Evolutionary conservation across 2,329 filamentous ascomycete species (phyloP).

Genomic region (Fusarium sp.): DNA sequence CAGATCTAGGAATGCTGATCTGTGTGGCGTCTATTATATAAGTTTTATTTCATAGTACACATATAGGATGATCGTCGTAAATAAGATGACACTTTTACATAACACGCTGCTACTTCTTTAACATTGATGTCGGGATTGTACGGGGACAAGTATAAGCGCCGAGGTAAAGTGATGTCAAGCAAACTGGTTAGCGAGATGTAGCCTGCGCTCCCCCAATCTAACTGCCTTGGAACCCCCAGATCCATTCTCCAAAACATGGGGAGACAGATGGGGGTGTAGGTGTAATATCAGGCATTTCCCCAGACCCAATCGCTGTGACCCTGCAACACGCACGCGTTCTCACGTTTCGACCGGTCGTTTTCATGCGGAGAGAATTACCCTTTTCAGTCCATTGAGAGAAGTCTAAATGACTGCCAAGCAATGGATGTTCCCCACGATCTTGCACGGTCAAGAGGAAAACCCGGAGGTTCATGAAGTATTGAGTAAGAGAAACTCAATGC

Average conservation of each 20-base stretch:
- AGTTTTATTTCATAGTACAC: slow-evolving; percentile 12
- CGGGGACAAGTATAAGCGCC: slow-evolving; percentile 4
- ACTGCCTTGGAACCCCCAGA: slow-evolving; percentile 6
- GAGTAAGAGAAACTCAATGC: slow-evolving; percentile 10
- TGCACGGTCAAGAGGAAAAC: slow-evolving; percentile 28
- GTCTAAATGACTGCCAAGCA: slow-evolving; percentile 21
- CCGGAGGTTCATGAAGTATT: slow-evolving; percentile 21
- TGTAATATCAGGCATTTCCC: slow-evolving; percentile 31
- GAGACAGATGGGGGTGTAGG: neutral
- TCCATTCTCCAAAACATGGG: slow-evolving; percentile 13
- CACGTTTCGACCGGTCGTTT: neutral
- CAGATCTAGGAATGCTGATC: neutral
- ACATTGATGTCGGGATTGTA: neutral
- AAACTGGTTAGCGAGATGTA: slow-evolving; percentile 4
- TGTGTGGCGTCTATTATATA: neutral
- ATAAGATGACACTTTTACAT: slow-evolving; percentile 18
- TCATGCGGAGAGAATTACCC: slow-evolving; percentile 2
- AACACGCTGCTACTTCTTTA: neutral
- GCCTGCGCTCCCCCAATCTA: neutral
- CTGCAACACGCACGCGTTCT: neutral
- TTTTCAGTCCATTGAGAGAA: neutral
- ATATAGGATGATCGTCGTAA: slow-evolving; percentile 11
- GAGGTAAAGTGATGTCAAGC: slow-evolving; percentile 26
- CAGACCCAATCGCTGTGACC: neutral
- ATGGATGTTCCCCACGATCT: slow-evolving; percentile 18